phyloP scores from a whole-genome alignment of 2,329 filamentous ascomycete genomes.

The Colletotrichum spinosum region DNA sequence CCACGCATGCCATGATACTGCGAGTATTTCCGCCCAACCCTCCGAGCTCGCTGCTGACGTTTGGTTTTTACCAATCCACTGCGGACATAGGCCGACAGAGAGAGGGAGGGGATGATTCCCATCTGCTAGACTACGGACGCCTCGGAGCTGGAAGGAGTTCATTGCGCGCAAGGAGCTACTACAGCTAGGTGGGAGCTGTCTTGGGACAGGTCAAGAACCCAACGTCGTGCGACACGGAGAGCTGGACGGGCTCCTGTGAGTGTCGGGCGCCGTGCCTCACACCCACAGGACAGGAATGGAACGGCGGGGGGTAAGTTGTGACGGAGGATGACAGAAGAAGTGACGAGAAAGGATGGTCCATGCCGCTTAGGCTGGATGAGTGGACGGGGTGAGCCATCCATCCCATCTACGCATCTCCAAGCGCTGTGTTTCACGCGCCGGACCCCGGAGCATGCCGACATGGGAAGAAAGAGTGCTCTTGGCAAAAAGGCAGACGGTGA shows the following conservation, averaged over 20 bases:
- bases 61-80: not conserved
- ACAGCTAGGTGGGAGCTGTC: slow-evolving; percentile 8
- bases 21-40: too few species aligned
- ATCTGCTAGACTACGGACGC: not conserved
- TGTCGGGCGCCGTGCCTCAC: slow-evolving; percentile 10
- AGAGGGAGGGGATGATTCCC: not conserved
- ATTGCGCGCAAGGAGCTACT: too few species aligned
- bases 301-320: too few species aligned
- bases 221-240: slow-evolving; percentile 4
- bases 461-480: slow-evolving; percentile 3
- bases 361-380: not conserved
- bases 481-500: not conserved
- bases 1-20: not conserved
- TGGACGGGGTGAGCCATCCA: slow-evolving; percentile 15
- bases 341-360: slow-evolving; percentile 6
- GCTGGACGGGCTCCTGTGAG: not conserved
- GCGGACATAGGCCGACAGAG: too few species aligned
- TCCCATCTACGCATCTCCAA: slow-evolving; percentile 35
- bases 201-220: not conserved
- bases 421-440: slow-evolving; percentile 31
- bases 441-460: slow-evolving; percentile 33
- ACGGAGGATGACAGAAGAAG: not conserved
- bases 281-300: not conserved
- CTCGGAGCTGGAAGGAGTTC: not conserved
- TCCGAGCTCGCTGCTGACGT: not conserved